phyloP scores from a whole-genome alignment of 148 eudicot species.

The Silene latifolia region DNA sequence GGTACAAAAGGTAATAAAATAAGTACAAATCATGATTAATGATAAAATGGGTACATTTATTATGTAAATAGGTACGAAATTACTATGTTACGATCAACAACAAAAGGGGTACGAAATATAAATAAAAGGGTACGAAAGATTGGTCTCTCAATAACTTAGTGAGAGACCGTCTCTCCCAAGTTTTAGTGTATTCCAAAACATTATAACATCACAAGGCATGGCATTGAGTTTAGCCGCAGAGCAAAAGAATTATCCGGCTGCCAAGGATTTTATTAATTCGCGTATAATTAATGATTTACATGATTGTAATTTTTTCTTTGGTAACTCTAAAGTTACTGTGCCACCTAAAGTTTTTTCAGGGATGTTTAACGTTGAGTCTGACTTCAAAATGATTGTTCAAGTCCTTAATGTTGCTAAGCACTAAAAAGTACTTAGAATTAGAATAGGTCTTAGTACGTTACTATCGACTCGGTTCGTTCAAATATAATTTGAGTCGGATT shows the following conservation, averaged over 20 bases:
- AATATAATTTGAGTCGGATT: too few species aligned
- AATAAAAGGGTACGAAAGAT: too few species aligned
- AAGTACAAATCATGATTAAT: too few species aligned
- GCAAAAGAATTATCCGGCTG: neutral
- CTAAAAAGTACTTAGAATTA: neutral
- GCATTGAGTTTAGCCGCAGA: neutral
- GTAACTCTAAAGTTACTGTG: neutral
- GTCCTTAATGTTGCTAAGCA: neutral
- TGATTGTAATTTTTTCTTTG: neutral
- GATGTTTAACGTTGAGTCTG: neutral
- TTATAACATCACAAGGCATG: neutral
- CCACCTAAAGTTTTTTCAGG: neutral
- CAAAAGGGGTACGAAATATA: too few species aligned
- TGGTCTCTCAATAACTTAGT: too few species aligned
- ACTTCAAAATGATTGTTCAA: neutral
- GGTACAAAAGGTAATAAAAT: too few species aligned
- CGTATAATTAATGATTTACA: neutral
- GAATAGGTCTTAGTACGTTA: neutral
- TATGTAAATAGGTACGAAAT: too few species aligned
- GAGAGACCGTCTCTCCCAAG: too few species aligned
- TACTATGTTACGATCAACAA: too few species aligned
- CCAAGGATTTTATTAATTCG: neutral
- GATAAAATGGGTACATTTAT: too few species aligned
- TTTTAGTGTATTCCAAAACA: too few species aligned
- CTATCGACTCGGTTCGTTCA: neutral